A percentile compares a stretch with the other conserved stretches of the same genome.
phyloP scores from a whole-genome alignment of 805 yeast genomes.

The Yamadazyma laniorum region DNA sequence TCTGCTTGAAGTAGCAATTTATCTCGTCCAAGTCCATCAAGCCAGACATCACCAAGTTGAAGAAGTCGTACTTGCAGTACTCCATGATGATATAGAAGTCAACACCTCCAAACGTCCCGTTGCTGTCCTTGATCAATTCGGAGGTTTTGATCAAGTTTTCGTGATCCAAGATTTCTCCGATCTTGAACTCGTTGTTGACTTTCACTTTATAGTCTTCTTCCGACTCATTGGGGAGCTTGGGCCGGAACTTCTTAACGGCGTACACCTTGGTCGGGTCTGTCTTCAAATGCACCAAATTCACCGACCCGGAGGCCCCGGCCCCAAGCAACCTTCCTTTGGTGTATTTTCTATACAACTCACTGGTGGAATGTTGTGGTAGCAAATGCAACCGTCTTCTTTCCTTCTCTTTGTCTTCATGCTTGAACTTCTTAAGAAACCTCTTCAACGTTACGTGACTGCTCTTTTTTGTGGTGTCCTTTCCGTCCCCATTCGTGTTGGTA shows the following conservation, averaged over 20 bases:
- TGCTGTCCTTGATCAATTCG: slow-evolving; percentile 71
- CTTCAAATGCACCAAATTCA: slow-evolving; percentile 67
- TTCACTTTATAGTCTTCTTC: slow-evolving; percentile 71
- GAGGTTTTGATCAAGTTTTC: slow-evolving; percentile 77
- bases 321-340: slow-evolving; percentile 70
- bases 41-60: slow-evolving; percentile 89
- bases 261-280: slow-evolving; percentile 52
- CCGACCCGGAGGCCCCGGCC: slow-evolving; percentile 94
- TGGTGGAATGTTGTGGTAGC: slow-evolving; percentile 18
- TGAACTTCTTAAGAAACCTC: slow-evolving; percentile 53
- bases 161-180: slow-evolving; percentile 73
- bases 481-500: slow-evolving; percentile 8
- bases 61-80: slow-evolving; percentile 87
- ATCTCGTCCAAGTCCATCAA: slow-evolving; percentile 68
- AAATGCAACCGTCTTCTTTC: slow-evolving; percentile 11
- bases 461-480: slow-evolving; percentile 12
- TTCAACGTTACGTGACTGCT: slow-evolving; percentile 36
- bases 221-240: slow-evolving; percentile 59
- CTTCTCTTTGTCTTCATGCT: slow-evolving; percentile 14
- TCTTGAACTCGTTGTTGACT: slow-evolving; percentile 76
- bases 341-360: slow-evolving; percentile 50
- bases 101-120: slow-evolving; percentile 19
- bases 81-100: slow-evolving; percentile 81
- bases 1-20: slow-evolving; percentile 80
- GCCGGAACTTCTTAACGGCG: slow-evolving; percentile 86